Evolutionary conservation across 208 protist genomes (phyloP).

Genomic region (Phytomonas serpens): DNA sequence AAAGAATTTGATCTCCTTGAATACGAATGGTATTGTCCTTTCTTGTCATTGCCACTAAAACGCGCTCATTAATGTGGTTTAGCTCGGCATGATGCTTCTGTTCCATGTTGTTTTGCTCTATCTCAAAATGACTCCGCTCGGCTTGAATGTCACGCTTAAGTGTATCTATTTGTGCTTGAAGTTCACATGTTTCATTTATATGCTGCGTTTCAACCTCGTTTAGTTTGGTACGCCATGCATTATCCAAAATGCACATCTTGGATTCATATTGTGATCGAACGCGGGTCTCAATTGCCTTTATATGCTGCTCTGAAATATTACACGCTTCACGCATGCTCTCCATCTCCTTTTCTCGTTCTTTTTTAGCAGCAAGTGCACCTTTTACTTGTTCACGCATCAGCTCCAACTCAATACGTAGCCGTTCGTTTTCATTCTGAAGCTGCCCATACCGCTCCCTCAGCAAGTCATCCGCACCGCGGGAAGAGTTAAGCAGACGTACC

Average conservation of each 20-base stretch:
- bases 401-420: slow-evolving; percentile 62
- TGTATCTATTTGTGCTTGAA: slow-evolving; percentile 36
- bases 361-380: slow-evolving; percentile 24
- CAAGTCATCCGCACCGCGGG: slow-evolving; percentile 46
- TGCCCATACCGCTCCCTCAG: slow-evolving; percentile 54
- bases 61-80: slow-evolving; percentile 70
- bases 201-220: slow-evolving; percentile 52
- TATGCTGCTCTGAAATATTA: slow-evolving; percentile 34
- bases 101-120: slow-evolving; percentile 49
- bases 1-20: slow-evolving; percentile 55
- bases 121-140: slow-evolving; percentile 28
- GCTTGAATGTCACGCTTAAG: slow-evolving; percentile 26
- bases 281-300: slow-evolving; percentile 48
- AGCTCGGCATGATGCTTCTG: slow-evolving; percentile 73
- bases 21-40: slow-evolving; percentile 67
- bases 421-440: slow-evolving; percentile 56
- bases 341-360: slow-evolving; percentile 39
- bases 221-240: slow-evolving; percentile 62
- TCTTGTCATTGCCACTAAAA: slow-evolving; percentile 68
- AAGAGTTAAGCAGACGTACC: slow-evolving; percentile 33
- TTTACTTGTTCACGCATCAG: slow-evolving; percentile 51
- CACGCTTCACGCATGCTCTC: slow-evolving; percentile 25
- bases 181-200: slow-evolving; percentile 36
- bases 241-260: slow-evolving; percentile 44
- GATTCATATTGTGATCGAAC: slow-evolving; percentile 39